A percentile compares a stretch with the other conserved stretches of the same genome.
Conservation (phyloP, 2,329 filamentous ascomycete species). For the Didymella sp. region DNA sequence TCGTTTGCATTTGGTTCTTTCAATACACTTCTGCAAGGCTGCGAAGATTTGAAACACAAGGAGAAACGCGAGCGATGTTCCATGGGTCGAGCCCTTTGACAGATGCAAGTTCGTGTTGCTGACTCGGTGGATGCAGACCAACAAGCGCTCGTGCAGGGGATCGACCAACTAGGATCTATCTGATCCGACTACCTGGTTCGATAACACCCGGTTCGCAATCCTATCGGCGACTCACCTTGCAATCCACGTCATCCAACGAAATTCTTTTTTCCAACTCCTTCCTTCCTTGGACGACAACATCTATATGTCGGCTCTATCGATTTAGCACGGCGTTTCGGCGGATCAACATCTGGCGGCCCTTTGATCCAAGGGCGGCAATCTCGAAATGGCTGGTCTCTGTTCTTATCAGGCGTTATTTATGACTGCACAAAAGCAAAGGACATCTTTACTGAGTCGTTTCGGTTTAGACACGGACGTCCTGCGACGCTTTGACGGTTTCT, state of each 20-base stretch:
- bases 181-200: slow-evolving; percentile 19
- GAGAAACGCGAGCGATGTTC: slow-evolving; percentile 17
- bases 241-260: slow-evolving; percentile 19
- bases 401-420: slow-evolving; percentile 29
- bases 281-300: slow-evolving; percentile 21
- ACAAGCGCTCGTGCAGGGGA: slow-evolving; percentile 30
- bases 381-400: slow-evolving; percentile 34
- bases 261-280: slow-evolving; percentile 19
- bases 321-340: slow-evolving; percentile 50
- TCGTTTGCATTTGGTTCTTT: background rate
- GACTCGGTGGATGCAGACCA: slow-evolving; percentile 33
- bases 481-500: slow-evolving; percentile 22
- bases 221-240: slow-evolving; percentile 23
- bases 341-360: slow-evolving; percentile 29
- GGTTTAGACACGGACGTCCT: slow-evolving; percentile 35
- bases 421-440: slow-evolving; percentile 44
- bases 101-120: slow-evolving; percentile 30
- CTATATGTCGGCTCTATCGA: slow-evolving; percentile 31
- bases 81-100: slow-evolving; percentile 18
- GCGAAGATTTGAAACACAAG: slow-evolving; percentile 14
- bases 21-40: slow-evolving; percentile 7
- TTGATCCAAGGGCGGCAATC: slow-evolving; percentile 29
- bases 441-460: slow-evolving; percentile 41
- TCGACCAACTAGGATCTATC: slow-evolving; percentile 34
- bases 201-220: slow-evolving; percentile 21